Base-by-base conservation (phyloP, 306 rosid genomes). In the Cucurbita argyrosperma region DNA sequence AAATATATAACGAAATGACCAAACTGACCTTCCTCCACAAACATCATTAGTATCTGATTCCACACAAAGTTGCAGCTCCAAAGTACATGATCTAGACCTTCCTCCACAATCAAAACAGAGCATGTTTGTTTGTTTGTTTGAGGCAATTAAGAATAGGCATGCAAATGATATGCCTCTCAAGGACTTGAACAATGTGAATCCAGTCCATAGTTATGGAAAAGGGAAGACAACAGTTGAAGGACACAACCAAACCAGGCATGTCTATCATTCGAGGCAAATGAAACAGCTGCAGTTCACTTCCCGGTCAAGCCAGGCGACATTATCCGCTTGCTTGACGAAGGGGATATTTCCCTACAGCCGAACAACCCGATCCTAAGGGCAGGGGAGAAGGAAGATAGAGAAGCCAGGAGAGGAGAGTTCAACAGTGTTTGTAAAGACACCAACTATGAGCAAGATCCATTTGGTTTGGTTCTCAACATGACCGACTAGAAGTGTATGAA, bases 251-350 rank as follows among this genome's bases (percentile, higher is more conserved):
- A 76, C 77, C 82, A 77, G 82, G 66, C 79, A 35, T 88, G 97
- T 70, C 43, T 85, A 77, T 88, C 88, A 0, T 87, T 84, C 0
- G 96, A 80, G 69, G 95, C 87, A 0, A 92, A 92, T 14, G 91
- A 86, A 66, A 89, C 94, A 0, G 96, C 91, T 0, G 83, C 93
- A 0, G 89, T 88, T 74, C 98, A 90, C 82, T 81, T 88, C 74
- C 96, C 79, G 3, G 81, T 90, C 1, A 83, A 87, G 82, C 65
- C 88, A 2, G 80, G 92, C 0, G 82, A 86, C 76, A 90, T 90
- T 15, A 57, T 90, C 61, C 42, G 43, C 45, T 71, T 87, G 56
- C 45, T 71, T 87, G 56, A 38, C 52, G 3, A 79, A 72, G 8
- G 87, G 94, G 57, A 85, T 92, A 30, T 92, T 88, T 79, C 86